Evolutionary conservation across 768 basidiomycete species (phyloP), one percentile per base, ranked within the genome.

Genomic region (Cystoderma amianthinum): DNA sequence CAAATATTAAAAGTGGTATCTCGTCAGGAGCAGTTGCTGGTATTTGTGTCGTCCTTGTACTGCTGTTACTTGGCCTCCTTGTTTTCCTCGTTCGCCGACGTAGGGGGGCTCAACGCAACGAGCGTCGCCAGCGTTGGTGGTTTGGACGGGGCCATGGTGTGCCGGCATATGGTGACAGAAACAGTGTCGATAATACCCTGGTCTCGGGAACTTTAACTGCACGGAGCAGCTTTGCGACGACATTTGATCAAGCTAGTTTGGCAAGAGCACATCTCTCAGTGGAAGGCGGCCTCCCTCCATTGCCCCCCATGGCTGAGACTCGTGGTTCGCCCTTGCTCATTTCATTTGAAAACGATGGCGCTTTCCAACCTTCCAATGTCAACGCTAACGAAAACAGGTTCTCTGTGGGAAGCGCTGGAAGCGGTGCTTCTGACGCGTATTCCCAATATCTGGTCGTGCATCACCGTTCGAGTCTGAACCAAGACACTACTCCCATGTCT

Each of bases 181-280:
- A 52, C 37, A 48, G 47, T 25, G 43, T 42, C 21, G 41, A 49
- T 33, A 7, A 15, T 7, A 48, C 20, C 19, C 43, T 51, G 22
- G 42, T 30, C 13, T 39, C 41, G 32, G 61, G 60, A 40, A 53
- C 56, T 16, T 47, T 43, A 33, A 68, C 60, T 36, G 56, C 63
- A 2, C 67, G 78, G 37, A 82, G 80, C 57, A 82, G 80, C 59
- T 83, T 82, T 39, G 82, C 69, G 13, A 82, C 81, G 13, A 74
- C 69, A n/a, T 67, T 71, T 50, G 76, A 79, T 40, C 57, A 41
- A 18, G 52, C 46, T 32, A 46, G 32, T 13, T n/a, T n/a, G n/a
- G n/a, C n/a, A n/a, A n/a, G n/a, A n/a, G n/a, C n/a, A n/a, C n/a
- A n/a, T n/a, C 19, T 54, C 3, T 47, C 57, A 30, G 52, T 63